Evolutionary conservation across 2,329 filamentous ascomycete genomes (phyloP).

Genomic region (Hypoxylon sp.): DNA sequence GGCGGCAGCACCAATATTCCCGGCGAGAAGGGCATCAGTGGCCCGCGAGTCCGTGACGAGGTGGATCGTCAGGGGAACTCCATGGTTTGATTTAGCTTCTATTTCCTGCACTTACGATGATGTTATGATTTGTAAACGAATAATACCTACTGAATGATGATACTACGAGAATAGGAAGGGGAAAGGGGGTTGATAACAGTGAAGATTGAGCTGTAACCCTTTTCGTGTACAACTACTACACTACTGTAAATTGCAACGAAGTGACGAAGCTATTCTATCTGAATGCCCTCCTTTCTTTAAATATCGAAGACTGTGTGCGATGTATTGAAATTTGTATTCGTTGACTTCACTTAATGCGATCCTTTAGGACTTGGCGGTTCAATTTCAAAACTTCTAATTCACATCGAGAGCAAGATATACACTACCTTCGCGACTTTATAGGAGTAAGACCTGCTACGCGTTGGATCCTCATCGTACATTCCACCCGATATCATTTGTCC

Average conservation of each 20-base stretch:
- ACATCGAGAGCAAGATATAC: conserved; percentile 1
- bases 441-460: not conserved
- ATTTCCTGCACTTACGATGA: not conserved
- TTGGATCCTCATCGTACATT: not conserved
- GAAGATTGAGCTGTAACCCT: not conserved
- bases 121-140: not conserved
- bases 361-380: not conserved
- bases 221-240: not conserved
- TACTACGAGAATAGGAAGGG: not conserved
- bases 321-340: not conserved
- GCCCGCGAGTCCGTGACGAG: conserved; percentile 45
- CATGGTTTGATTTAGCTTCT: conserved; percentile 37
- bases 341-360: not conserved
- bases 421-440: not conserved
- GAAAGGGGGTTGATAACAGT: not conserved
- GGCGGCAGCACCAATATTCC: conserved; percentile 47
- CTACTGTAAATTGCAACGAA: not conserved
- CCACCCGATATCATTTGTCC: not conserved
- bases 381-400: conserved; percentile 1
- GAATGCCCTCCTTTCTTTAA: not conserved
- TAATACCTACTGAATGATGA: not conserved
- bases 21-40: conserved; percentile 47
- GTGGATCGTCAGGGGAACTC: conserved; percentile 42
- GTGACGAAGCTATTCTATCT: not conserved
- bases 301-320: too few relatives aligned